Evolutionary conservation across 768 basidiomycete species (phyloP), one percentile per base, ranked within the genome.

Genomic region (Tephrocybe sp.): DNA sequence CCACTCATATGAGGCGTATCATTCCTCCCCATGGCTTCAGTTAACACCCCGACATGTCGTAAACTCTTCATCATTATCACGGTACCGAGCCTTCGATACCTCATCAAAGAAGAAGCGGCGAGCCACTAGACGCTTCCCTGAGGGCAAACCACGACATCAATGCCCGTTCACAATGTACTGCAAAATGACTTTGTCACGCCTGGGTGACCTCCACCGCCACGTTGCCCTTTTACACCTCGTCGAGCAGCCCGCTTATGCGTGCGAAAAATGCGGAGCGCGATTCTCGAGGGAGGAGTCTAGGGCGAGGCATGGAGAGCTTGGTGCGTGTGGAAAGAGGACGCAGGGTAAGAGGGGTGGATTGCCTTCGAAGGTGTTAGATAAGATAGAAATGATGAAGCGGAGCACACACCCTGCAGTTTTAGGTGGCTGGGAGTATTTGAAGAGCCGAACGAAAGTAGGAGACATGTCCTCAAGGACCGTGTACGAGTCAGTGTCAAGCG

Each of bases 91-190:
- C n/a, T n/a, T n/a, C n/a, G n/a, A n/a, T n/a, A n/a, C n/a, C n/a
- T n/a, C n/a, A n/a, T n/a, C n/a, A n/a, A n/a, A 34, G 11, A 34
- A 34, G 33, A 4, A n/a, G 15, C 33, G 33, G 4, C 33, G 33
- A 7, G 15, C 4, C 11, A 34, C 11, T 7, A 10, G 8, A 4
- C 33, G 33, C 8, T 34, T 12, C 33, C 13, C 5, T 15, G 33
- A 34, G n/a, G n/a, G n/a, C 33, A 15, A 34, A 15, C 33, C 11
- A 10, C 8, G 13, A 25, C n/a, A n/a, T 25, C 24, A 4, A 42
- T 42, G 41, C 41, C 41, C 41, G 3, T 42, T 42, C 24, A 42
- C 41, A 21, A 42, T 42, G 41, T 42, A 13, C 41, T 42, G 41
- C n/a, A n/a, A 10, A 3, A 25, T 27, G 41, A 42, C 24, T 4